Percentiles rank a stretch among this genome's conserved stretches.
phyloP scores from a whole-genome alignment of 192 early-diverging fungal genomes.

The Mortierella claussenii region DNA sequence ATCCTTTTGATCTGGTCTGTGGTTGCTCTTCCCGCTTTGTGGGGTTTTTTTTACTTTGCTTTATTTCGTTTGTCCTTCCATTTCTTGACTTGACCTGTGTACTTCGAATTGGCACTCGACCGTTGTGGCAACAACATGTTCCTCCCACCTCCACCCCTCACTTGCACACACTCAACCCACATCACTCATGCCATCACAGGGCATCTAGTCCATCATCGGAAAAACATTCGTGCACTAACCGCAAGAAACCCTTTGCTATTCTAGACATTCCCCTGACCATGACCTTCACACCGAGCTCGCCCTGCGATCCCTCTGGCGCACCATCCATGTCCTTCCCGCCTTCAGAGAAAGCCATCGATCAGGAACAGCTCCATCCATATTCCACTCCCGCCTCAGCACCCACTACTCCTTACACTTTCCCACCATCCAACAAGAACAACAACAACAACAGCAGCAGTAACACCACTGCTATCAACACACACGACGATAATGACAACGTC shows the following conservation, averaged over 20 bases:
- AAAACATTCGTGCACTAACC: conserved; percentile 19
- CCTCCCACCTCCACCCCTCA: too few species aligned
- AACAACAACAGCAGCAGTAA: background rate
- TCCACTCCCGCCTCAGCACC: conserved; percentile 12
- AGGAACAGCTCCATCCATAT: conserved; percentile 42
- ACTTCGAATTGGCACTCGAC: too few species aligned
- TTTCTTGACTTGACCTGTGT: too few species aligned
- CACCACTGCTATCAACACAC: background rate
- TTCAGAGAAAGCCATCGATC: conserved; percentile 18
- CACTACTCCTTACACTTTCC: background rate
- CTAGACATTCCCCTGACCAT: conserved; percentile 48
- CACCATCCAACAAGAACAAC: background rate
- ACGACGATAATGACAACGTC: background rate
- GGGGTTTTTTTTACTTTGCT: too few species aligned
- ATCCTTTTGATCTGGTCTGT: too few species aligned
- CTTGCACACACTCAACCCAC: too few species aligned
- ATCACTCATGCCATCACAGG: too few species aligned
- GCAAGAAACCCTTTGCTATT: conserved; percentile 1
- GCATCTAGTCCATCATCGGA: conserved; percentile 8
- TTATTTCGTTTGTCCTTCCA: too few species aligned
- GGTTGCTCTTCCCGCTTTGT: too few species aligned
- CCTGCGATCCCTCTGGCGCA: conserved; percentile 32
- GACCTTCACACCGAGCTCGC: conserved; percentile 50
- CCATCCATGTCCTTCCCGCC: conserved; percentile 29
- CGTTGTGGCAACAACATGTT: too few species aligned